Evolutionary conservation across 2,329 filamentous ascomycete genomes (phyloP).

Genomic region (Exserohilum turcica): DNA sequence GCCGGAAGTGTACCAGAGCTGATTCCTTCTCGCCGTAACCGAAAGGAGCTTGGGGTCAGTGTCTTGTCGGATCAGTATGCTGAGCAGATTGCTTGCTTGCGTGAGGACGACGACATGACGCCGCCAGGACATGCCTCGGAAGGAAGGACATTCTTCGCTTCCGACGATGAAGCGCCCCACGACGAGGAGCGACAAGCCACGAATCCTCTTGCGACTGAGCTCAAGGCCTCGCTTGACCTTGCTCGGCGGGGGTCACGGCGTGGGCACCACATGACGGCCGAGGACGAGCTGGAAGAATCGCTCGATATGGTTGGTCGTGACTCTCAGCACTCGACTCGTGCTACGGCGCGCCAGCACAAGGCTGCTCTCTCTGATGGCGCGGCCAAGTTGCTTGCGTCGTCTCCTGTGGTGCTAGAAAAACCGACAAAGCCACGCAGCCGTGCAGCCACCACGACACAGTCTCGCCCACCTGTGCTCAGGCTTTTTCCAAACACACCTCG

Average conservation of each 20-base stretch:
- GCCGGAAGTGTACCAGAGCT: slow-evolving; percentile 48
- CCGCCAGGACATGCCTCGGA: slow-evolving; percentile 34
- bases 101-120: slow-evolving; percentile 37
- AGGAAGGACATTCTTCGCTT: slow-evolving; percentile 39
- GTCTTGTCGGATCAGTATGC: slow-evolving; percentile 39
- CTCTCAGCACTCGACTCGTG: slow-evolving; percentile 23
- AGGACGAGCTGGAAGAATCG: slow-evolving; percentile 27
- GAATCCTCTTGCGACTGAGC: slow-evolving; percentile 25
- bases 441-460: slow-evolving; percentile 36
- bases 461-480: slow-evolving; percentile 34
- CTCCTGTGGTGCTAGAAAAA: slow-evolving; percentile 8
- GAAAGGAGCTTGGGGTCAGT: slow-evolving; percentile 37
- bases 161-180: slow-evolving; percentile 27
- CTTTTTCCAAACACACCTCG: slow-evolving; percentile 44
- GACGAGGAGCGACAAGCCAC: slow-evolving; percentile 4
- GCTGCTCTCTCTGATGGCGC: slow-evolving; percentile 42
- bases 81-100: slow-evolving; percentile 40
- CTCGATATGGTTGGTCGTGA: slow-evolving; percentile 31
- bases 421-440: slow-evolving; percentile 26
- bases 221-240: slow-evolving; percentile 34
- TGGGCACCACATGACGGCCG: slow-evolving; percentile 13
- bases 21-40: slow-evolving; percentile 41
- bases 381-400: slow-evolving; percentile 34
- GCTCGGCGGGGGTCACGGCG: slow-evolving; percentile 34
- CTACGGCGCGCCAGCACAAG: slow-evolving; percentile 34